Base-by-base conservation (phyloP, 1,284 basidiomycete genomes). In the Apiotrichum gamsii region DNA sequence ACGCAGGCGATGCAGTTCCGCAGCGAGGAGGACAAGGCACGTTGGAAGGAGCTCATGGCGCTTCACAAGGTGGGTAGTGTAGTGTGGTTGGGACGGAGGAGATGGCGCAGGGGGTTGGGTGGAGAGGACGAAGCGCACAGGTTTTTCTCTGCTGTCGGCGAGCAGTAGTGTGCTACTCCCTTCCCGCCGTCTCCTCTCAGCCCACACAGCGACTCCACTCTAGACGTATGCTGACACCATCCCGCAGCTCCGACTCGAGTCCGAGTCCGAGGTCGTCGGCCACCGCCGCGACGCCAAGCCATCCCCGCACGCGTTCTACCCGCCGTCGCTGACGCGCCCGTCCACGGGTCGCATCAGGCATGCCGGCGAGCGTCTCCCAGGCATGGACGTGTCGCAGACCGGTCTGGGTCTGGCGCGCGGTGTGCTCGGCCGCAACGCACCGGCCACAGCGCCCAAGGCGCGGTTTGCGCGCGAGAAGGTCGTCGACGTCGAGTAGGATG, bases 1-100 rank as follows among this genome's bases (percentile, higher is more conserved):
- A 56, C 59, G 30, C 72, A 73, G 58, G 67, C 71, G 14, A 59
- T 76, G 43, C 68, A 62, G 58, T 75, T 61, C 52, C 57, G 72
- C 20, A 56, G 54, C 4, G 61, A 66, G 25, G 57, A 67, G 18
- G 73, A 64, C 5, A 57, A 59, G 32, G 50, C 47, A 43, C 57
- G 59, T 48, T 72, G 77, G 44, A 62, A 63, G 29, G 46, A 38
- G 8, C 67, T 67, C 45, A 72, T 74, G 3, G 57, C 55, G 23
- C 62, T 68, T 28, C 73, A 67, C 54, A 65, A 66, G 31, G 75
- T 76, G 57, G 58, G 74, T 42, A 8, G 1, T 19, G 13, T 21
- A 16, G 20, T 8, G 19, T 43, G 28, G 39, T 33, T 16, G 19
- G n/a, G n/a, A n/a, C n/a, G n/a, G n/a, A n/a, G n/a, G n/a, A n/a